Evolutionary conservation across 2,329 filamentous ascomycete species (phyloP).

Genomic region (Dothistroma septosporum): DNA sequence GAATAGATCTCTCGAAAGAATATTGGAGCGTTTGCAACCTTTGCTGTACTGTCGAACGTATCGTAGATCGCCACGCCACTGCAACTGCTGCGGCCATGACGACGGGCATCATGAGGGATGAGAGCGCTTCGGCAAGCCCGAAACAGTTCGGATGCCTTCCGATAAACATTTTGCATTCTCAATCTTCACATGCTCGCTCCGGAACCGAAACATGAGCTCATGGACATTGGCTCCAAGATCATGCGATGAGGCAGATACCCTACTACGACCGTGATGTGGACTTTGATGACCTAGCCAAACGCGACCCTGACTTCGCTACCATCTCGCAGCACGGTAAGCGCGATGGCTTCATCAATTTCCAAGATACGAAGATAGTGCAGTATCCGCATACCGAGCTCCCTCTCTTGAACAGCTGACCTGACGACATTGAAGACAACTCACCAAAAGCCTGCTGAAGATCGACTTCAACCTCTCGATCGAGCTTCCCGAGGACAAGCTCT

Average conservation of each 20-base stretch:
- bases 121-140: no score
- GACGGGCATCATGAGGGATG: no score
- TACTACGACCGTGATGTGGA: constrained; percentile 57
- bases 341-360: constrained; percentile 69
- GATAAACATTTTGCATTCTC: background rate
- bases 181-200: background rate
- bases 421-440: constrained; percentile 54
- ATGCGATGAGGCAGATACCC: constrained; percentile 1
- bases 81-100: no score
- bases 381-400: constrained; percentile 39
- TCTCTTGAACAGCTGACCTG: background rate
- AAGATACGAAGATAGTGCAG: constrained; percentile 69
- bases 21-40: background rate
- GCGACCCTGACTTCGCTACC: constrained; percentile 58
- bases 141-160: no score
- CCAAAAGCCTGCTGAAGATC: constrained; percentile 68
- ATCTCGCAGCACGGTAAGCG: constrained; percentile 38
- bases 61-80: no score
- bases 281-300: constrained; percentile 57
- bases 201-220: background rate
- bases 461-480: constrained; percentile 71
- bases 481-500: constrained; percentile 73
- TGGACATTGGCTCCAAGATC: background rate
- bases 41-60: no score
- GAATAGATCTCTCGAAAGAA: constrained; percentile 10